Conservation (phyloP, 257 asterid species). For the Jacaranda mimosifolia region DNA sequence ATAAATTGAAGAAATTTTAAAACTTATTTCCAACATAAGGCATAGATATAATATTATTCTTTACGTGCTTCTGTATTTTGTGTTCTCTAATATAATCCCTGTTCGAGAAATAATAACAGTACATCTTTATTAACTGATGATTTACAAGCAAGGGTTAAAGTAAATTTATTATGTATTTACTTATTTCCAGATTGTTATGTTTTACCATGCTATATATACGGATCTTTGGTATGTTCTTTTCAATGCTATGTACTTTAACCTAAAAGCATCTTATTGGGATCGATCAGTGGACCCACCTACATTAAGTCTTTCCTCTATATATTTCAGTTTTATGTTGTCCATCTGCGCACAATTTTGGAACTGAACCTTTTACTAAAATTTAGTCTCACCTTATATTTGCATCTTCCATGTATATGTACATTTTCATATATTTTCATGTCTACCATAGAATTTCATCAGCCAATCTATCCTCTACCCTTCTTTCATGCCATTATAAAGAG, state of each 20-base stretch:
- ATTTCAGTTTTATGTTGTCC: constrained; percentile 24
- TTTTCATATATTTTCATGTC: too few species aligned
- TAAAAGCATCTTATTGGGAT: constrained; percentile 3
- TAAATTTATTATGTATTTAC: constrained; percentile 22
- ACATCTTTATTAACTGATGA: constrained; percentile 22
- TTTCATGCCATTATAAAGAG: constrained; percentile 10
- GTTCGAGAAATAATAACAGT: constrained; percentile 10
- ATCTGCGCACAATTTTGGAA: constrained; percentile 18
- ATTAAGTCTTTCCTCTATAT: neutral
- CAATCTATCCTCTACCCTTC: constrained; percentile 7
- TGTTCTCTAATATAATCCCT: constrained; percentile 16
- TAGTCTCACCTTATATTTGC: neutral
- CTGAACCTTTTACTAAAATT: constrained; percentile 9
- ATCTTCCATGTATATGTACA: neutral
- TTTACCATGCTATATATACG: constrained; percentile 9
- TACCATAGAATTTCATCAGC: neutral
- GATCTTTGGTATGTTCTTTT: neutral
- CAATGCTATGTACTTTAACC: neutral
- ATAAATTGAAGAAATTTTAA: too few species aligned
- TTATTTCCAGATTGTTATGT: constrained; percentile 12
- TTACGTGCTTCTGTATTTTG: constrained; percentile 29
- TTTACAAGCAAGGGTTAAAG: neutral
- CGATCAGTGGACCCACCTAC: constrained; percentile 1
- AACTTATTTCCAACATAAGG: too few species aligned
- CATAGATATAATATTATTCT: constrained; percentile 38